These are phyloP conservation scores for Phoma herbarum DNA, from an alignment of 2,329 filamentous ascomycete species.

Conservation along the genomic window DNA sequence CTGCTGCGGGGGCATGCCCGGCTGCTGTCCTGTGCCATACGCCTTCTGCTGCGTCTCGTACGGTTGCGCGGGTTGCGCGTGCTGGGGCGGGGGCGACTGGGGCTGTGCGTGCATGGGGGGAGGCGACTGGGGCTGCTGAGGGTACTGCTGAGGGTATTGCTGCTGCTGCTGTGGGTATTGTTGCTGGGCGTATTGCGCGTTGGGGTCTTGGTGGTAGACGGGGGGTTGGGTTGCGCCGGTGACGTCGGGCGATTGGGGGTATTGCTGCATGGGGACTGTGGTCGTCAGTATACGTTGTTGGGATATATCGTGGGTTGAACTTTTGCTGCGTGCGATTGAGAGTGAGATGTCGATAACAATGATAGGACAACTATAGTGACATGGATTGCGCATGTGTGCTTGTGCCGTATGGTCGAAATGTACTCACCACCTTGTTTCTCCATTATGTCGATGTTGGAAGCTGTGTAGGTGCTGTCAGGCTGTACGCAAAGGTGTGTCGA, in stretches of 20 bases:
- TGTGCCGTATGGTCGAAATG: neutral
- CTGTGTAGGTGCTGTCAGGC: neutral
- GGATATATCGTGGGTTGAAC: neutral
- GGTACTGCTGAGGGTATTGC: constrained; percentile 6
- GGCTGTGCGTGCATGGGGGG: neutral
- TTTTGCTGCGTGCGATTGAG: neutral
- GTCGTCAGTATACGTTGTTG: constrained; percentile 20
- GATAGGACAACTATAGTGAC: too few species aligned
- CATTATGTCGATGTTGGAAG: constrained; percentile 32
- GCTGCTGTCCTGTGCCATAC: constrained; percentile 19
- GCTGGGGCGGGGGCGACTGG: constrained; percentile 38
- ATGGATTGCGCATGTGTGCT: neutral
- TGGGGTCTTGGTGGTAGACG: constrained; percentile 46
- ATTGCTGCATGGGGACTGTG: constrained; percentile 51
- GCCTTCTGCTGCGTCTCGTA: constrained; percentile 14
- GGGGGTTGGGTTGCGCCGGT: constrained; percentile 40
- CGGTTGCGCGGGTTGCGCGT: constrained; percentile 9
- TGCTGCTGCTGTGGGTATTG: constrained; percentile 21
- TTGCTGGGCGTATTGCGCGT: constrained; percentile 33
- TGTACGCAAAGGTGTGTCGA: neutral
- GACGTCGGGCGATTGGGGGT: constrained; percentile 44
- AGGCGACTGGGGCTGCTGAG: neutral
- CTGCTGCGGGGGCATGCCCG: constrained; percentile 48
- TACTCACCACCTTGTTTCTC: constrained; percentile 50
- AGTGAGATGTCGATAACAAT: neutral